Evolutionary conservation across 805 yeast species (phyloP).

Genomic region (Tetrapisispora iriomotensis): DNA sequence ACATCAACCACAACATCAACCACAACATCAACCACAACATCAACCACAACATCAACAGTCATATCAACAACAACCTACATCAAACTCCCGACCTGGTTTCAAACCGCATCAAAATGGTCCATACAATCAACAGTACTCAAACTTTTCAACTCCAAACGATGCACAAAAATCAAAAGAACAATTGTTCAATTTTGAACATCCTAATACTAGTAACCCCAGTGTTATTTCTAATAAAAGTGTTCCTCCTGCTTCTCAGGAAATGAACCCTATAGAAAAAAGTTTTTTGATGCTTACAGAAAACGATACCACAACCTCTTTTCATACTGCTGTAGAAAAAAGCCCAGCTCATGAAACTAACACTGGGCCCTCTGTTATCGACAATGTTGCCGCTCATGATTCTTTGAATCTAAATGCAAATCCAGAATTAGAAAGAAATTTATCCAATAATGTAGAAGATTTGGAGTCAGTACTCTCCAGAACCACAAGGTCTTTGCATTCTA

Average conservation of each 20-base stretch:
- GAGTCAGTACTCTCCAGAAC: slow-evolving; percentile 1
- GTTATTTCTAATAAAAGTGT: too few species aligned
- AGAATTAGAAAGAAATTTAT: slow-evolving; percentile 8
- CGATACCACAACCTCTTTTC: slow-evolving; percentile 8
- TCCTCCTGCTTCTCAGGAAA: not conserved
- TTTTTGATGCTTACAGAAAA: slow-evolving; percentile 25
- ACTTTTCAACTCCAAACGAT: not conserved
- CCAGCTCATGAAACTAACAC: not conserved
- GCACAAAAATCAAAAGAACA: not conserved
- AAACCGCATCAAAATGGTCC: too few species aligned
- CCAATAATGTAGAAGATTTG: not conserved
- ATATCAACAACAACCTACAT: too few species aligned
- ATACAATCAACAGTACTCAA: too few species aligned
- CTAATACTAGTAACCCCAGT: too few species aligned
- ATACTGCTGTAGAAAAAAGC: not conserved
- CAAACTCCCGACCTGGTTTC: too few species aligned
- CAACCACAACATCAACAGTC: too few species aligned
- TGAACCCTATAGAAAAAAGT: slow-evolving; percentile 26
- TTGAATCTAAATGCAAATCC: slow-evolving; percentile 15
- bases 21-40: too few species aligned
- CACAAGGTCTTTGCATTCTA: not conserved
- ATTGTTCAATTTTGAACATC: slow-evolving; percentile 5
- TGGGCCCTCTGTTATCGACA: too few species aligned
- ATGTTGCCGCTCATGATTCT: slow-evolving; percentile 8
- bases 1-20: too few species aligned